Conservation (phyloP, 306 rosid species). For the Lupinus albus region DNA sequence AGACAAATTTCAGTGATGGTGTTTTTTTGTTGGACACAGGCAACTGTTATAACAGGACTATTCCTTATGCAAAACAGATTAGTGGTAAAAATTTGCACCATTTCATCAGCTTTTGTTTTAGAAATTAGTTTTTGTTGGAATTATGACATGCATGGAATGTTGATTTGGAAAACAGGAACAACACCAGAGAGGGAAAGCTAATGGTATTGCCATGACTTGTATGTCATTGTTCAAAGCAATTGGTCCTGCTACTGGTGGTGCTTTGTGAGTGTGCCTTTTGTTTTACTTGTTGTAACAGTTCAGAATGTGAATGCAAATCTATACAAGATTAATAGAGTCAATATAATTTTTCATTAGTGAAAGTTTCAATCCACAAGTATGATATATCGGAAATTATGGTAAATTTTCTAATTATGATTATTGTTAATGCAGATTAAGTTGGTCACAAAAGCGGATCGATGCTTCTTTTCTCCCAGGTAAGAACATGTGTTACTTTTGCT, state of each 20-base stretch:
- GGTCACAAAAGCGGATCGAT: conserved; percentile 57
- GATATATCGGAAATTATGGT: neutral
- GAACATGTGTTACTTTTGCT: too few species aligned
- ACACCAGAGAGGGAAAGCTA: conserved; percentile 87
- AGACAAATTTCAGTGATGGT: neutral
- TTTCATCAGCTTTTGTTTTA: neutral
- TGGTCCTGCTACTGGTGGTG: conserved; percentile 91
- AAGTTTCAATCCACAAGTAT: neutral
- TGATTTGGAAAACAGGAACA: conserved; percentile 62
- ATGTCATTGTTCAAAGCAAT: conserved; percentile 84
- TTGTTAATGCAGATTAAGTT: conserved; percentile 46
- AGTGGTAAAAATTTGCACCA: conserved; percentile 61
- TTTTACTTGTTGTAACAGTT: neutral
- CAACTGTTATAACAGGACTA: conserved; percentile 46
- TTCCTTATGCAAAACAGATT: conserved; percentile 76
- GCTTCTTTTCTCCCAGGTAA: conserved; percentile 56
- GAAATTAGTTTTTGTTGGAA: conserved; percentile 9
- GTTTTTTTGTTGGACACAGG: conserved; percentile 23
- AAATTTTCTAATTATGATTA: conserved; percentile 10
- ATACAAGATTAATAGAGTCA: neutral
- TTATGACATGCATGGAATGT: conserved; percentile 9
- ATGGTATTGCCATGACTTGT: conserved; percentile 82
- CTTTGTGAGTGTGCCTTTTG: conserved; percentile 57
- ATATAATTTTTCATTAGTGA: neutral
- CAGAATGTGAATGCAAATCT: neutral